These are phyloP conservation scores for Akanthomyces lecanii DNA, from an alignment of 2,329 filamentous ascomycete species.

Conservation along the genomic window DNA sequence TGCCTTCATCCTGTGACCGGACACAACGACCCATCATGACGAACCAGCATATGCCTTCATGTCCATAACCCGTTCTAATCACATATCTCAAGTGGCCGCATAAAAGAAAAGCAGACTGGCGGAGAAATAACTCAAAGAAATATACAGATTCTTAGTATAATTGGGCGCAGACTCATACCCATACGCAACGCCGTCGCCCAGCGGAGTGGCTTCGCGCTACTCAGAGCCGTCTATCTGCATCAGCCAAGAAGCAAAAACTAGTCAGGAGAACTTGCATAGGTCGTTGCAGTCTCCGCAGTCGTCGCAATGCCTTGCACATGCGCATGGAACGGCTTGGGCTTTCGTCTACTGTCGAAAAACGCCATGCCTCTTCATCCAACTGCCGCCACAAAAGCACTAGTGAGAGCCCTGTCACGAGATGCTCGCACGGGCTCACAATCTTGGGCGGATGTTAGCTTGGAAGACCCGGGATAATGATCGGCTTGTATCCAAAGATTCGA, in stretches of 20 bases:
- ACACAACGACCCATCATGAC: not conserved
- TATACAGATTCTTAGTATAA: not conserved
- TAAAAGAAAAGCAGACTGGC: not conserved
- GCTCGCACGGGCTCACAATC: not conserved
- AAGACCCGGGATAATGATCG: not conserved
- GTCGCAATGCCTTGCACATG: not conserved
- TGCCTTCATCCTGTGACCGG: not conserved
- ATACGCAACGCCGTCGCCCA: not conserved
- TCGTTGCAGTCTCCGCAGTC: not conserved
- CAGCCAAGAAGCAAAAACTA: not conserved
- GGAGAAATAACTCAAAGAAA: not conserved
- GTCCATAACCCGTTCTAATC: slow-evolving; percentile 5
- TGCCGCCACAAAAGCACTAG: not conserved
- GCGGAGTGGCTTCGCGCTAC: not conserved
- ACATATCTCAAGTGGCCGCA: slow-evolving; percentile 5
- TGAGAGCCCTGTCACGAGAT: too few relatives aligned
- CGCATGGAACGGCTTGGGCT: too few relatives aligned
- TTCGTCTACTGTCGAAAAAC: not conserved
- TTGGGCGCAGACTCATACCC: not conserved
- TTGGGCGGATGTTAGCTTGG: not conserved
- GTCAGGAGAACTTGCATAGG: not conserved
- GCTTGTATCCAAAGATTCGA: slow-evolving; percentile 11
- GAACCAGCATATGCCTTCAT: not conserved
- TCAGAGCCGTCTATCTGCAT: not conserved
- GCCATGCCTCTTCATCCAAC: not conserved